A percentile compares a stretch with the other conserved stretches of the same genome.
Evolutionary conservation across 495 filamentous ascomycete species (phyloP).

Genomic region (Penicillium paradoxum): DNA sequence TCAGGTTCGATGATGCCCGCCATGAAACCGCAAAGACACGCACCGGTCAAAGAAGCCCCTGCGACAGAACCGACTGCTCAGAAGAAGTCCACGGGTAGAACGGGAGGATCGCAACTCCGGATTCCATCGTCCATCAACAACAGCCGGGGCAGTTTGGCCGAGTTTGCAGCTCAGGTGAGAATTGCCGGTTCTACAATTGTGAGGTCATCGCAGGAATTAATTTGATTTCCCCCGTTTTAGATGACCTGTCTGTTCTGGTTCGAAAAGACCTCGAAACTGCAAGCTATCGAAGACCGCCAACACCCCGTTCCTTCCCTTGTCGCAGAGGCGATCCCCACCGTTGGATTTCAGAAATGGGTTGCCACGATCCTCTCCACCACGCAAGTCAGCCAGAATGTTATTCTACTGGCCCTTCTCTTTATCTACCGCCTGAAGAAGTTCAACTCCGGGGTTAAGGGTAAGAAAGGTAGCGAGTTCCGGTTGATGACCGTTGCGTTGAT

Average conservation of each 20-base stretch:
- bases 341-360: slow-evolving; percentile 91
- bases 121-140: slow-evolving; percentile 71
- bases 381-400: slow-evolving; percentile 95
- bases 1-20: slow-evolving; percentile 24
- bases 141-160: slow-evolving; percentile 66
- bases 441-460: slow-evolving; percentile 82
- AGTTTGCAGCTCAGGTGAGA: slow-evolving; percentile 76
- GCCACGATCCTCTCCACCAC: slow-evolving; percentile 85
- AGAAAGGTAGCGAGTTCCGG: slow-evolving; percentile 91
- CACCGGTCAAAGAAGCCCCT: slow-evolving; percentile 22
- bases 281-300: slow-evolving; percentile 63
- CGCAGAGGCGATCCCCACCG: slow-evolving; percentile 67
- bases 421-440: slow-evolving; percentile 88
- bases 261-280: slow-evolving; percentile 73
- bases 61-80: slow-evolving; percentile 19
- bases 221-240: slow-evolving; percentile 35
- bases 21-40: slow-evolving; percentile 22
- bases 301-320: slow-evolving; percentile 50
- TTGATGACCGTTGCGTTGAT: slow-evolving; percentile 94
- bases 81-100: slow-evolving; percentile 35
- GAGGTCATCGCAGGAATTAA: slow-evolving; percentile 1
- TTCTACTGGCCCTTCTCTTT: slow-evolving; percentile 85
- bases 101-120: slow-evolving; percentile 60
- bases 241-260: slow-evolving; percentile 99
- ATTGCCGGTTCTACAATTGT: not conserved